Conservation (phyloP, 768 basidiomycete genomes). For the Suillus cothurnatus region DNA sequence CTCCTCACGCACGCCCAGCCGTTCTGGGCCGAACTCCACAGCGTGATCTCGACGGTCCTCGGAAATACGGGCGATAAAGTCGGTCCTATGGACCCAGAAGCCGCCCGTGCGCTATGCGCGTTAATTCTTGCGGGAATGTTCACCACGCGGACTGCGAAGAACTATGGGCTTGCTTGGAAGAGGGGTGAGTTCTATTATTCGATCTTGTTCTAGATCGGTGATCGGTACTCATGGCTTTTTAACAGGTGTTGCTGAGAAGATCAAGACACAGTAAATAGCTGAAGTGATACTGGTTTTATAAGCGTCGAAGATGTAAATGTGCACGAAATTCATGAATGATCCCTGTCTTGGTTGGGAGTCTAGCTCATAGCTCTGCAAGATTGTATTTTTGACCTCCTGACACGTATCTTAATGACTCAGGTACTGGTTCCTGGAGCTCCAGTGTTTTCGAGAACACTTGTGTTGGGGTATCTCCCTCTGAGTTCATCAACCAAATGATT, state of each 20-base stretch:
- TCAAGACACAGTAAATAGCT: conserved; percentile 25
- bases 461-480: too few species aligned
- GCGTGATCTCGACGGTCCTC: conserved; percentile 47
- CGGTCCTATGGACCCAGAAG: conserved; percentile 59
- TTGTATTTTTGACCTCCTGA: background rate
- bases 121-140: conserved; percentile 65
- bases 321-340: background rate
- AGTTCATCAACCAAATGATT: too few species aligned
- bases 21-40: conserved; percentile 69
- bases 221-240: background rate
- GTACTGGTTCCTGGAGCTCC: too few species aligned
- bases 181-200: conserved; percentile 16
- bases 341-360: too few species aligned
- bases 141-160: conserved; percentile 62
- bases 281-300: background rate
- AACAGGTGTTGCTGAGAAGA: conserved; percentile 25
- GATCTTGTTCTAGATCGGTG: background rate
- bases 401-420: background rate
- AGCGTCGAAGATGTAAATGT: background rate
- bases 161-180: conserved; percentile 43
- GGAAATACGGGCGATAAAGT: conserved; percentile 39
- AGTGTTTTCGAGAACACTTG: too few species aligned
- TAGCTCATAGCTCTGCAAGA: too few species aligned
- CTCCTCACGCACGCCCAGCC: conserved; percentile 86
- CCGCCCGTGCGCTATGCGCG: conserved; percentile 74